Evolutionary conservation across 1,284 basidiomycete species (phyloP).

Genomic region (Prillingera fragicola): DNA sequence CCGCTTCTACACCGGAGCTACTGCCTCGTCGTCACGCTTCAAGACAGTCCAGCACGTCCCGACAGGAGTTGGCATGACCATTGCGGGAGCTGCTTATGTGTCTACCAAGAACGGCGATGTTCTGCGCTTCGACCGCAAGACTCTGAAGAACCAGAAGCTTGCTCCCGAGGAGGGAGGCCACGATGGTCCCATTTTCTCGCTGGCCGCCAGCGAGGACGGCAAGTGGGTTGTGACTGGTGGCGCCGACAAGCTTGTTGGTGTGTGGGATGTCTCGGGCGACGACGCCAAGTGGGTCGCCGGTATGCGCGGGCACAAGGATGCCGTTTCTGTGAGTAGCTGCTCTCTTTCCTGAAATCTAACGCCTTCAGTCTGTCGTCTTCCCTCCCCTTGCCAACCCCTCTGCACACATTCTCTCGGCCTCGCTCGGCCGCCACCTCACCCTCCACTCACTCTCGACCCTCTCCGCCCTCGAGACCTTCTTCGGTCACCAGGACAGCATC

Average conservation of each 20-base stretch:
- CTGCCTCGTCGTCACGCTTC: conserved; percentile 1
- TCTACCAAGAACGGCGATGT: conserved; percentile 81
- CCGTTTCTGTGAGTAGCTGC: conserved; percentile 63
- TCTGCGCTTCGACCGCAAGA: conserved; percentile 58
- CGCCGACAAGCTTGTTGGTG: conserved; percentile 68
- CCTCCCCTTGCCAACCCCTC: conserved; percentile 63
- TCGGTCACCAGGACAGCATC: conserved; percentile 92
- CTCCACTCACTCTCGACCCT: conserved; percentile 79
- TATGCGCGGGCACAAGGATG: conserved; percentile 78
- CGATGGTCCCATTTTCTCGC: conserved; percentile 72
- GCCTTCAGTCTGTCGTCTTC: conserved; percentile 66
- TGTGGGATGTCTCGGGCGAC: conserved; percentile 69
- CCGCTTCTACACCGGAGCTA: conserved; percentile 49
- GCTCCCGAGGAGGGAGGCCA: conserved; percentile 61
- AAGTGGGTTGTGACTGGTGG: conserved; percentile 81
- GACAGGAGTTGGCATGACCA: conserved; percentile 11
- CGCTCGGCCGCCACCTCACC: conserved; percentile 86
- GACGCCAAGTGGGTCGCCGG: conserved; percentile 66
- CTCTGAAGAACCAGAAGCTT: conserved; percentile 13
- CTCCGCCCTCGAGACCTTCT: conserved; percentile 93
- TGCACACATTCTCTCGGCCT: conserved; percentile 77
- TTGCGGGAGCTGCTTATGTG: conserved; percentile 45
- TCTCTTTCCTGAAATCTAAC: not conserved
- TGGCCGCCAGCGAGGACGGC: conserved; percentile 82
- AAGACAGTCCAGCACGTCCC: conserved; percentile 9